Evolutionary conservation across 1,284 basidiomycete species (phyloP).

Genomic region (Tylopilus orsonianus): DNA sequence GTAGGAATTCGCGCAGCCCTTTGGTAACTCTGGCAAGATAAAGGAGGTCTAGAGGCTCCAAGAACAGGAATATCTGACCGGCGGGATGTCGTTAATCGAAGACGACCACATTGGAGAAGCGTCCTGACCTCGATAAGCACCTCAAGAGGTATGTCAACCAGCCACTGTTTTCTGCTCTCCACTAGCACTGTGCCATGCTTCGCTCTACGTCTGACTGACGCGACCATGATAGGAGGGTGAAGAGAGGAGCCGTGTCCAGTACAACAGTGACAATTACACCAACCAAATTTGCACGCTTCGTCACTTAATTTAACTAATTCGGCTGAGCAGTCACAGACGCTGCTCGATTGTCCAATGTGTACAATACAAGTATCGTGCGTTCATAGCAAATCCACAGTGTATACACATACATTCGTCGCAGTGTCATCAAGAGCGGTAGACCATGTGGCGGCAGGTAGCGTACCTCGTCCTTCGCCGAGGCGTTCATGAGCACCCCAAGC

Average conservation of each 20-base stretch:
- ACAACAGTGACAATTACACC: too few relatives aligned
- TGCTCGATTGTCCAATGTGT: background rate
- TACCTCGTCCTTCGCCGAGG: slow-evolving; percentile 5
- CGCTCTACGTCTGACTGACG: background rate
- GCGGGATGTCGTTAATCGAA: background rate
- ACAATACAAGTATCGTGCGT: background rate
- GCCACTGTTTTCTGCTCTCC: background rate
- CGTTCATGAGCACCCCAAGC: background rate
- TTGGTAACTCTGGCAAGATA: slow-evolving; percentile 41
- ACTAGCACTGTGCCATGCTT: background rate
- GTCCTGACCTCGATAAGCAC: slow-evolving; percentile 19
- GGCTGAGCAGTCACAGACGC: background rate
- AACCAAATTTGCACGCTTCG: too few relatives aligned
- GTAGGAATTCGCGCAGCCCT: slow-evolving; percentile 37
- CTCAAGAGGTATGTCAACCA: slow-evolving; percentile 18
- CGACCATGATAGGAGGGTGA: slow-evolving; percentile 6
- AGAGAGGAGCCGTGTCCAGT: background rate
- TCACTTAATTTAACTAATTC: too few relatives aligned
- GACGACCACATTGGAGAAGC: background rate
- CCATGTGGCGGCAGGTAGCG: slow-evolving; percentile 4
- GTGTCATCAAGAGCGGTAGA: slow-evolving; percentile 9
- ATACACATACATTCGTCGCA: slow-evolving; percentile 19
- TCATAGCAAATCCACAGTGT: slow-evolving; percentile 8
- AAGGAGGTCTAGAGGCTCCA: slow-evolving; percentile 40
- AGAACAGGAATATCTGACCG: slow-evolving; percentile 35